Base-by-base conservation (phyloP, 2,329 filamentous ascomycete species). In the Biscogniauxia mediterranea region DNA sequence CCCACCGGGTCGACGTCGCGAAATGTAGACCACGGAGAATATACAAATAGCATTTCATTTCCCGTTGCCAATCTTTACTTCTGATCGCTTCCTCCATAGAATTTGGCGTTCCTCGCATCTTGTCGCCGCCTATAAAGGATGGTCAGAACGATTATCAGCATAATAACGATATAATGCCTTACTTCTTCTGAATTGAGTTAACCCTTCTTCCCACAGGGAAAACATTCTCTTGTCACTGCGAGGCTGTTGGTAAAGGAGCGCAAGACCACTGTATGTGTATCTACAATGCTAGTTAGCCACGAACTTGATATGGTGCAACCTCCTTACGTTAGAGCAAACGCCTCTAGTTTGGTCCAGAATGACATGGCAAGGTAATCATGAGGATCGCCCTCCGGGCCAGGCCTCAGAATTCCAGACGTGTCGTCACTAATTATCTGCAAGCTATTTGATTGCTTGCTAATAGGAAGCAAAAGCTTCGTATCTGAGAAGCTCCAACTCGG, bases 1-100 rank as follows among this genome's bases (percentile, higher is more conserved):
- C 76, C 87, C 89, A 93, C 63, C 92, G 86, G 51, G 88, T 90
- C 55, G 88, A 85, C 51, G 86, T 88, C 53, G 89, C 90, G 1
- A 86, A 82, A 59, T 90, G 81, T 56, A 95, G 83, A 3, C 88
- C 87, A 25, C 89, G 84, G 19, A 93, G 82, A n/a, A 92, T 81
- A 56, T 89, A 84, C 42, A 92, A 80, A 64, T 92, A 89, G 71
- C 86, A 88, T 61, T 86, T 84, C 7, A 92, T 80, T 57, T 87
- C 82, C 59, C 79, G 81, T 56, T 88, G 84, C 88, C 89, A 92
- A 62, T 84, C 80, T 9, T 84, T 80, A 54, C 87, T 80, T 63
- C 80, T 76, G 26, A 87, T 81, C 11, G 86, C 85, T 54, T 83
- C 82, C 49, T 83, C 80, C 17, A 90, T 76, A 0, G 85, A 83